These are phyloP conservation scores for Talinum fruticosum DNA, from an alignment of 148 eudicot species.

Conservation along the genomic window DNA sequence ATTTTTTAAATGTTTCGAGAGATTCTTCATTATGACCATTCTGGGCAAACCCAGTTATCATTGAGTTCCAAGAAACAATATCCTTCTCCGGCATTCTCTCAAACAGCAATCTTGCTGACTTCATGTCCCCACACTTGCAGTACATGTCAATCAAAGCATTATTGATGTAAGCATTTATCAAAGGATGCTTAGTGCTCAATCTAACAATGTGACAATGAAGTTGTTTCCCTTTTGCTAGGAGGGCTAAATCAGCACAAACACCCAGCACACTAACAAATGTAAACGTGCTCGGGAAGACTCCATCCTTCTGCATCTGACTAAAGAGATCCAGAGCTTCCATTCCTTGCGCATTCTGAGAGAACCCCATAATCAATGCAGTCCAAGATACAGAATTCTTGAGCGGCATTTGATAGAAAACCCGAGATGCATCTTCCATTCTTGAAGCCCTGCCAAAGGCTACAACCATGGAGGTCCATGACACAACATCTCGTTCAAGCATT, in stretches of 20 bases:
- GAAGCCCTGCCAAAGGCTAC: conserved; percentile 47
- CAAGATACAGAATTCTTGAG: conserved; percentile 55
- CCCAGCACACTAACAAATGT: conserved; percentile 62
- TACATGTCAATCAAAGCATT: conserved; percentile 75
- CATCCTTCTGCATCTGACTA: conserved; percentile 49
- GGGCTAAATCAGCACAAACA: conserved; percentile 70
- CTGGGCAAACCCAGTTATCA: conserved; percentile 68
- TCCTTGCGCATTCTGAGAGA: conserved; percentile 48
- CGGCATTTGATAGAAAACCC: conserved; percentile 53
- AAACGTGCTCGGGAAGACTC: conserved; percentile 37
- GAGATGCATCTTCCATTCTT: conserved; percentile 49
- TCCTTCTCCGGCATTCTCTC: conserved; percentile 48
- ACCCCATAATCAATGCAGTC: conserved; percentile 67
- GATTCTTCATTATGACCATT: conserved; percentile 54
- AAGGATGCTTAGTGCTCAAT: conserved; percentile 18
- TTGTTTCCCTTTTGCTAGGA: conserved; percentile 58
- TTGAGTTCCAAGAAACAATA: conserved; percentile 64
- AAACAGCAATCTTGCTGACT: conserved; percentile 43
- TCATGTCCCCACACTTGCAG: conserved; percentile 72
- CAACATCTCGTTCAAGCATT: conserved; percentile 56
- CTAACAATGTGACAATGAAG: conserved; percentile 49
- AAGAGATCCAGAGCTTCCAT: conserved; percentile 48
- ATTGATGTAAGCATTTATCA: conserved; percentile 38
- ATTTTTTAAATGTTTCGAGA: conserved; percentile 46
- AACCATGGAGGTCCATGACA: conserved; percentile 75